These are phyloP conservation scores for Hyphopichia fennica DNA, from an alignment of 1,139 yeast genomes.

Conservation along the genomic window DNA sequence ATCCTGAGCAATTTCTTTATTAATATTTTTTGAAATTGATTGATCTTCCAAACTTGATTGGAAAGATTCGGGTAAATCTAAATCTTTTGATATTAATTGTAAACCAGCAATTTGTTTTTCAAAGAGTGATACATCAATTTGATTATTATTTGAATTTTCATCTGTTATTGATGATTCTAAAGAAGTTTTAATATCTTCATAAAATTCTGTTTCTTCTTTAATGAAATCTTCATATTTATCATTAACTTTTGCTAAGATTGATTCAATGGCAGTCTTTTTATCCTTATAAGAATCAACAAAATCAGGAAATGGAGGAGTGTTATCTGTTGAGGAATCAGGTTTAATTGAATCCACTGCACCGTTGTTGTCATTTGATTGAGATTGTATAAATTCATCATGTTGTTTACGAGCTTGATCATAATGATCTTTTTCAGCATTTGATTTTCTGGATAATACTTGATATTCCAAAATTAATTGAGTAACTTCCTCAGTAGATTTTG, in stretches of 20 bases:
- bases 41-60: slow-evolving; percentile 20
- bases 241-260: slow-evolving; percentile 30
- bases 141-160: slow-evolving; percentile 6
- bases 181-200: slow-evolving; percentile 12
- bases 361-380: neutral
- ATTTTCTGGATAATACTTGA: slow-evolving; percentile 23
- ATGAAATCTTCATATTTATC: slow-evolving; percentile 26
- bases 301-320: slow-evolving; percentile 6
- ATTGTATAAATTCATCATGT: neutral
- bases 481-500: neutral
- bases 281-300: slow-evolving; percentile 19
- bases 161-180: too few species aligned
- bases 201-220: slow-evolving; percentile 25
- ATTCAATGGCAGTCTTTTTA: slow-evolving; percentile 30
- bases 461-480: slow-evolving; percentile 17
- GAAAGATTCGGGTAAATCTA: slow-evolving; percentile 64
- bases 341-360: neutral
- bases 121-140: slow-evolving; percentile 52
- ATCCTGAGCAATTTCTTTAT: slow-evolving; percentile 9
- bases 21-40: neutral
- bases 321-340: too few species aligned
- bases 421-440: slow-evolving; percentile 18
- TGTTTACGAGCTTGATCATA: slow-evolving; percentile 10
- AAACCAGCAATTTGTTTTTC: slow-evolving; percentile 72
- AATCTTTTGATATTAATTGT: slow-evolving; percentile 72